Evolutionary conservation across 257 asterid genomes (phyloP).

Genomic region (Paulownia fortunei): DNA sequence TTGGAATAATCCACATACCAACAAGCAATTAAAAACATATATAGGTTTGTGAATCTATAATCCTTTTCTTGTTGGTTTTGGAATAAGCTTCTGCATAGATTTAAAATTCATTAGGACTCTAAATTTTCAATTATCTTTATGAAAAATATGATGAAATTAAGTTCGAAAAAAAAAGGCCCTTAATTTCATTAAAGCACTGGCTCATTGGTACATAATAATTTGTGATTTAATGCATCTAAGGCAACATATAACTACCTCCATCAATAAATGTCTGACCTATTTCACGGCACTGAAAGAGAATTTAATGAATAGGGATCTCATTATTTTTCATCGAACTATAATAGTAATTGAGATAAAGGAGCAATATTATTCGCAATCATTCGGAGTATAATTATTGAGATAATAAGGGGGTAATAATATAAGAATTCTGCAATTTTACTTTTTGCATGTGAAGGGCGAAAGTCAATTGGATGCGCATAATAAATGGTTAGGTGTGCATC

Average conservation of each 20-base stretch:
- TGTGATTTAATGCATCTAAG: background rate
- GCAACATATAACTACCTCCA: background rate
- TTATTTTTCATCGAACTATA: background rate
- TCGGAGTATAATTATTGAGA: background rate
- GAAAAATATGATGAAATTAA: no score
- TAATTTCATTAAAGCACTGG: background rate
- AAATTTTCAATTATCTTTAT: no score
- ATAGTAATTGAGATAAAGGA: background rate
- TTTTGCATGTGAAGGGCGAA: slow-evolving; percentile 37
- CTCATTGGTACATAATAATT: background rate
- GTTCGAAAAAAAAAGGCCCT: background rate
- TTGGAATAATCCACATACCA: no score
- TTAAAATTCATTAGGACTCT: no score
- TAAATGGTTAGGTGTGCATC: slow-evolving; percentile 33
- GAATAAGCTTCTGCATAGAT: no score
- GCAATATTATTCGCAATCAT: no score
- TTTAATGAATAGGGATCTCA: background rate
- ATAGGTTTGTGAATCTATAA: no score
- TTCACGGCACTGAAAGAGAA: background rate
- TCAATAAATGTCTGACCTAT: background rate
- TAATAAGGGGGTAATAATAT: background rate
- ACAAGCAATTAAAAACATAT: no score
- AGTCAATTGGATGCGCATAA: background rate
- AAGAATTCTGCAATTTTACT: slow-evolving; percentile 7
- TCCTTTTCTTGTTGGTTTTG: no score